Evolutionary conservation across 2,329 filamentous ascomycete species (phyloP).

Genomic region (Xylaria sp.): DNA sequence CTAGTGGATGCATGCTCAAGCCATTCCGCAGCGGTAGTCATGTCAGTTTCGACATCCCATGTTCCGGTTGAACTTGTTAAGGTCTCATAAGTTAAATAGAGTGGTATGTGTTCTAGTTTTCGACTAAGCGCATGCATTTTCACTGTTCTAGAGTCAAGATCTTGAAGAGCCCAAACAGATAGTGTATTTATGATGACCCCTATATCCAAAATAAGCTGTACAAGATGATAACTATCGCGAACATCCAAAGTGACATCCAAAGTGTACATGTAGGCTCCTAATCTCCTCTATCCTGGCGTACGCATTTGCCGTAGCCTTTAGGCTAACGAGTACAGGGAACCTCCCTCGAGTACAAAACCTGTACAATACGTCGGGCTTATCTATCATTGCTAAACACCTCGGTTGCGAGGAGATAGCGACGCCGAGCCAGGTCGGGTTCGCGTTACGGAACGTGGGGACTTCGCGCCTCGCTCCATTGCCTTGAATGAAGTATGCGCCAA

Average conservation of each 20-base stretch:
- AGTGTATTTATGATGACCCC: background rate
- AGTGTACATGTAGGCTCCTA: background rate
- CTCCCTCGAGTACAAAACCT: constrained; percentile 32
- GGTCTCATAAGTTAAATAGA: too few species aligned
- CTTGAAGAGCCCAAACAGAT: background rate
- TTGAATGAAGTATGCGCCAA: background rate
- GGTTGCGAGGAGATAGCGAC: background rate
- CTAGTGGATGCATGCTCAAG: background rate
- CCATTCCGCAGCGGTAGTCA: background rate
- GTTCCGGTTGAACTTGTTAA: background rate
- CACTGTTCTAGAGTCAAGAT: background rate
- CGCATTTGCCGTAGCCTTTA: constrained; percentile 23
- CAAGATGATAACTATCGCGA: background rate
- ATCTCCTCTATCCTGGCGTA: constrained; percentile 19
- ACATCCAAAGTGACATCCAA: background rate
- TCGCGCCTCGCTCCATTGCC: background rate
- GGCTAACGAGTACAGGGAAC: constrained; percentile 25
- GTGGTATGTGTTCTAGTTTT: too few species aligned
- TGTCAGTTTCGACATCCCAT: background rate
- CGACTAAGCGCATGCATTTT: too few species aligned
- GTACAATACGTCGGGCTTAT: constrained; percentile 15
- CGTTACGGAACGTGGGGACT: background rate
- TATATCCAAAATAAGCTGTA: background rate
- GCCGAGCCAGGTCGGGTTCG: background rate
- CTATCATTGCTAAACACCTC: background rate